A percentile compares a stretch with the other conserved stretches of the same genome.
These are phyloP conservation scores for Phalaenopsis hybrid DNA, from an alignment of 116 monocot genomes.

Conservation along the genomic window DNA sequence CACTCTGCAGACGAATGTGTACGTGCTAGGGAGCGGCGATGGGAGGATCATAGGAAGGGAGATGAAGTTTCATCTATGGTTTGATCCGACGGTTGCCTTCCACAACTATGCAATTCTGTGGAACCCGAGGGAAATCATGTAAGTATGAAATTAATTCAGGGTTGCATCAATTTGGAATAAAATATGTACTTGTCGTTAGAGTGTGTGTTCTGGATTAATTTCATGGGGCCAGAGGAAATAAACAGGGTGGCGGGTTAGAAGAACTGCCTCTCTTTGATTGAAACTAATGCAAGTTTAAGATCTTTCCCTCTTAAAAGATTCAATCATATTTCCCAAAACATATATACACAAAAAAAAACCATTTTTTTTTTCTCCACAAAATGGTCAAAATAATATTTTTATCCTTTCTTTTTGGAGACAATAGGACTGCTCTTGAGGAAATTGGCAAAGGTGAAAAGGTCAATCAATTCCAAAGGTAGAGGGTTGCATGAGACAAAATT, in stretches of 20 bases:
- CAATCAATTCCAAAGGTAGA: too few species aligned
- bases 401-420: too few species aligned
- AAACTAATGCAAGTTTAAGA: neutral
- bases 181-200: neutral
- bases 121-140: slow-evolving; percentile 66
- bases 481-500: too few species aligned
- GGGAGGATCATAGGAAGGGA: slow-evolving; percentile 72
- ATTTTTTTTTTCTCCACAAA: too few species aligned
- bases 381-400: too few species aligned
- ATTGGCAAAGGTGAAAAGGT: too few species aligned
- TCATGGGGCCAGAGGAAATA: too few species aligned
- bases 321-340: neutral
- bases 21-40: slow-evolving; percentile 74
- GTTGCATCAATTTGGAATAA: too few species aligned
- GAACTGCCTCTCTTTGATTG: too few species aligned
- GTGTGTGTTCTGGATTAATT: neutral
- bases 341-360: too few species aligned
- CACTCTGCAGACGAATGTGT: slow-evolving; percentile 82
- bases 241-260: too few species aligned
- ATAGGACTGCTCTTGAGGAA: too few species aligned
- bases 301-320: neutral
- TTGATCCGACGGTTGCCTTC: slow-evolving; percentile 72
- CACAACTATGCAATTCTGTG: slow-evolving; percentile 76
- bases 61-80: slow-evolving; percentile 87
- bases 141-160: slow-evolving; percentile 12